phyloP scores from a whole-genome alignment of 2,329 filamentous ascomycete species.

The Trichophyton mentagrophytes region DNA sequence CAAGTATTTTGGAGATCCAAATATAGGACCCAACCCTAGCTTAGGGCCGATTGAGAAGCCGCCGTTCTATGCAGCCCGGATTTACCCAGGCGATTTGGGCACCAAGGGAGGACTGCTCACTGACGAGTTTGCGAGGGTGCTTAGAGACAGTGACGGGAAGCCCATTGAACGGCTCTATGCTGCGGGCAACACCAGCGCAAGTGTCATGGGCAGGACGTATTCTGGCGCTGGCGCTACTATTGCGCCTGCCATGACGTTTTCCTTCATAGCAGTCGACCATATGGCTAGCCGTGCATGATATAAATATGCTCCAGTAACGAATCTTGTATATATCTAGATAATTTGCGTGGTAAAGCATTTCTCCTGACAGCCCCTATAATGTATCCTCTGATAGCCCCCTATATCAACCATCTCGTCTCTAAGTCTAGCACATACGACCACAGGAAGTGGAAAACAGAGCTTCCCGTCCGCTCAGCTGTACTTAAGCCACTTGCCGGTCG shows the following conservation, averaged over 20 bases:
- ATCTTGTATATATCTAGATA: too few relatives aligned
- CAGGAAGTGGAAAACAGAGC: background rate
- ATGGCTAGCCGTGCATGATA: background rate
- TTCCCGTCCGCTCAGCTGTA: background rate
- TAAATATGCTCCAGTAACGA: background rate
- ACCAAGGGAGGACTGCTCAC: constrained; percentile 29
- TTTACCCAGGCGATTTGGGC: constrained; percentile 28
- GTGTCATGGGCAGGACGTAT: constrained; percentile 26
- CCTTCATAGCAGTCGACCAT: constrained; percentile 6
- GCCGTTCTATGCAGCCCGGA: constrained; percentile 25
- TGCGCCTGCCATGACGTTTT: constrained; percentile 28
- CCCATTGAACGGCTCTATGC: constrained; percentile 25
- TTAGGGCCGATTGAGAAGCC: constrained; percentile 19
- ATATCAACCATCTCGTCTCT: too few relatives aligned
- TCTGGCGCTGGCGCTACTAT: constrained; percentile 25
- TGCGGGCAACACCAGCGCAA: constrained; percentile 23
- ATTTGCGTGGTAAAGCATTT: too few relatives aligned
- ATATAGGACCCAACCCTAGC: constrained; percentile 20
- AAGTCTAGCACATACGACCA: background rate
- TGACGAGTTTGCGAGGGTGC: constrained; percentile 19
- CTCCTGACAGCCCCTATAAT: too few relatives aligned
- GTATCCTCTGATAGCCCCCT: too few relatives aligned
- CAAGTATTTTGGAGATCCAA: constrained; percentile 23
- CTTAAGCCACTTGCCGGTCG: too few relatives aligned
- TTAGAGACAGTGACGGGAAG: constrained; percentile 13